Evolutionary conservation across 768 basidiomycete genomes (phyloP).

Genomic region (Podaxis pistillaris): DNA sequence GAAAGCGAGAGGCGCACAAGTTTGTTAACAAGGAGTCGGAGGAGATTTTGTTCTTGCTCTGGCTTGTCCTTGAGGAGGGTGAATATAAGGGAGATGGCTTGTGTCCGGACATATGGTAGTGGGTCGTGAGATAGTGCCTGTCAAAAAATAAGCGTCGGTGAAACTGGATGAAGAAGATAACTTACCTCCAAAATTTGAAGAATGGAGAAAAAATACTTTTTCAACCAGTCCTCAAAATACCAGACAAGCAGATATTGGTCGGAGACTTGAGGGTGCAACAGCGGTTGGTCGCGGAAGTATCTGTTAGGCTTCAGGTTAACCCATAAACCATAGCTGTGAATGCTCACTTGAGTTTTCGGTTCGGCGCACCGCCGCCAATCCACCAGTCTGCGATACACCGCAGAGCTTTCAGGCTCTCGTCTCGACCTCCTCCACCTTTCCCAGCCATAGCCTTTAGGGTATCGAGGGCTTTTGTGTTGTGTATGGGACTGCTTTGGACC

Average conservation of each 20-base stretch:
- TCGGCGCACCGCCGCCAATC: slow-evolving; percentile 90
- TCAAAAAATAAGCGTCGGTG: slow-evolving; percentile 6
- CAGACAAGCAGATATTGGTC: slow-evolving; percentile 77
- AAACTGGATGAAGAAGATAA: neutral
- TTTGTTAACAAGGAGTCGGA: slow-evolving; percentile 91
- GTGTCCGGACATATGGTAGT: slow-evolving; percentile 83
- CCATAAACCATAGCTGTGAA: neutral
- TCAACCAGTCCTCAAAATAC: slow-evolving; percentile 97
- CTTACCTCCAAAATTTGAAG: slow-evolving; percentile 87
- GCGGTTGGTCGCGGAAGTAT: slow-evolving; percentile 88
- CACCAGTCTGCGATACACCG: slow-evolving; percentile 97
- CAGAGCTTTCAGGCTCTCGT: slow-evolving; percentile 87
- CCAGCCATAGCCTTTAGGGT: slow-evolving; percentile 74
- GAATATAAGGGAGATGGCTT: slow-evolving; percentile 74
- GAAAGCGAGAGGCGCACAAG: slow-evolving; percentile 48
- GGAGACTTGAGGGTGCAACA: slow-evolving; percentile 58
- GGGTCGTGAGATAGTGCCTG: slow-evolving; percentile 83
- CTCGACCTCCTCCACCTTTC: slow-evolving; percentile 85
- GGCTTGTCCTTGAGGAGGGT: slow-evolving; percentile 86
- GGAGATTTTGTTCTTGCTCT: slow-evolving; percentile 96
- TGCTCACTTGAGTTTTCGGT: slow-evolving; percentile 80
- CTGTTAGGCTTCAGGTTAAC: slow-evolving; percentile 35
- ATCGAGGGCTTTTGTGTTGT: slow-evolving; percentile 81
- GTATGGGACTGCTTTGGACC: slow-evolving; percentile 84
- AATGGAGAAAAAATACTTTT: slow-evolving; percentile 93